Conservation (phyloP, 163 green algal genomes). For the Chlamydomonas reinhardtii region DNA sequence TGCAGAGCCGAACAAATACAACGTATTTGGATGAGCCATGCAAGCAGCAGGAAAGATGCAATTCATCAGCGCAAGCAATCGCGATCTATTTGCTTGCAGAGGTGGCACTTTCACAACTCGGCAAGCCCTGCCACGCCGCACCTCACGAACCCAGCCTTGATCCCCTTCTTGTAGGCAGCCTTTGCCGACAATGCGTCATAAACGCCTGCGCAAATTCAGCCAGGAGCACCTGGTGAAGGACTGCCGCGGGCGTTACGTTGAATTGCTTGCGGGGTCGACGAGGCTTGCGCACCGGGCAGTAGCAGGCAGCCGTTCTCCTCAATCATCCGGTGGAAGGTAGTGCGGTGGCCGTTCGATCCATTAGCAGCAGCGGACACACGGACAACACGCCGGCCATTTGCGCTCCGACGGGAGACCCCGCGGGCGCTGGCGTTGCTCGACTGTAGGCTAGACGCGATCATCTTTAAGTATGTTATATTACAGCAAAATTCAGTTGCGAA, state of each 20-base stretch:
- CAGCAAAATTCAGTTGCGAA: too few species aligned
- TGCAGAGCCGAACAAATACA: slow-evolving; percentile 53
- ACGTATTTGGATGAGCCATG: not conserved
- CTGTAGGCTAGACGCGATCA: too few species aligned
- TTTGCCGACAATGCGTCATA: slow-evolving; percentile 83
- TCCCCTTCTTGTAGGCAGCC: slow-evolving; percentile 64
- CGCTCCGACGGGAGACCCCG: too few species aligned
- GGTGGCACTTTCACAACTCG: too few species aligned
- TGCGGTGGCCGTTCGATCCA: slow-evolving; percentile 6
- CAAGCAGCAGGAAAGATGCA: not conserved
- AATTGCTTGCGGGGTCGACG: not conserved
- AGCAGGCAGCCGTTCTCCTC: slow-evolving; percentile 60
- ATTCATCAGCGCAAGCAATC: not conserved
- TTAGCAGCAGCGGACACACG: not conserved
- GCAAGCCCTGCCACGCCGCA: too few species aligned
- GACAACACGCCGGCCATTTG: not conserved
- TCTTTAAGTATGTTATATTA: too few species aligned
- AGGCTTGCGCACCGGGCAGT: slow-evolving; percentile 53
- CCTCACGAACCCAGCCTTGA: slow-evolving; percentile 79
- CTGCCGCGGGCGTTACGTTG: not conserved
- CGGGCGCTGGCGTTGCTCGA: too few species aligned
- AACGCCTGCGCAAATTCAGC: slow-evolving; percentile 53
- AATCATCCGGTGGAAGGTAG: slow-evolving; percentile 64
- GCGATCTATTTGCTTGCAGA: too few species aligned
- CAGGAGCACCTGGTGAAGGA: not conserved